Conservation (phyloP, 257 asterid genomes). For the Ajuga chamaepitys region DNA sequence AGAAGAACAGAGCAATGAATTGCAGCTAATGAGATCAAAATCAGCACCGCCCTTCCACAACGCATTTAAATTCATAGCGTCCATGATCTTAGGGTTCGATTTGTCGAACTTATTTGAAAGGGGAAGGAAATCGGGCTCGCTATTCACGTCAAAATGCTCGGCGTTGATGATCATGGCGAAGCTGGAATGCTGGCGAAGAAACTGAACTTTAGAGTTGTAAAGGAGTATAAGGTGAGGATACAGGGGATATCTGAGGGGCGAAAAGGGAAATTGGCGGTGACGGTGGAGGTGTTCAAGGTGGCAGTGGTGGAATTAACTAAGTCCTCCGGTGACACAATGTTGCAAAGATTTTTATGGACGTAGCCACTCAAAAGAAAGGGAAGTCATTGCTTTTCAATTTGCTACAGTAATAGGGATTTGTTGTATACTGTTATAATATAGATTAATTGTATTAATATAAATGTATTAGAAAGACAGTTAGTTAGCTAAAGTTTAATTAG, state of each 20-base stretch:
- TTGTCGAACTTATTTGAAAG: slow-evolving; percentile 52
- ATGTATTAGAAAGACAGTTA: no score
- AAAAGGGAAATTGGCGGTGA: slow-evolving; percentile 56
- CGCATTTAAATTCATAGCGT: slow-evolving; percentile 72
- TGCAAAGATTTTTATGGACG: no score
- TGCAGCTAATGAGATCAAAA: slow-evolving; percentile 28
- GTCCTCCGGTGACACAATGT: slow-evolving; percentile 69
- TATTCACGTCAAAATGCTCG: slow-evolving; percentile 63
- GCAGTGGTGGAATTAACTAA: slow-evolving; percentile 75
- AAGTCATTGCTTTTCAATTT: no score
- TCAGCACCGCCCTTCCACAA: slow-evolving; percentile 60
- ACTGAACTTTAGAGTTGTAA: slow-evolving; percentile 34
- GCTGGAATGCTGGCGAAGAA: slow-evolving; percentile 59
- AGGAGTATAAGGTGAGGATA: slow-evolving; percentile 60
- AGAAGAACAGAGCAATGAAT: slow-evolving; percentile 13
- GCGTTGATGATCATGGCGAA: slow-evolving; percentile 39
- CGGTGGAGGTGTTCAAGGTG: slow-evolving; percentile 74
- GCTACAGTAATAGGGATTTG: no score
- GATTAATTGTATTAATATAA: no score
- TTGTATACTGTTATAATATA: no score
- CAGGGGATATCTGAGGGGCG: slow-evolving; percentile 65
- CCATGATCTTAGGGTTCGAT: slow-evolving; percentile 85
- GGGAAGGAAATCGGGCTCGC: slow-evolving; percentile 38
- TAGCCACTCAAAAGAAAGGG: no score
- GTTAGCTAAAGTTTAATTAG: no score